Base-by-base conservation (phyloP, 2,329 filamentous ascomycete genomes). In the Magnaporthiopsis poae region DNA sequence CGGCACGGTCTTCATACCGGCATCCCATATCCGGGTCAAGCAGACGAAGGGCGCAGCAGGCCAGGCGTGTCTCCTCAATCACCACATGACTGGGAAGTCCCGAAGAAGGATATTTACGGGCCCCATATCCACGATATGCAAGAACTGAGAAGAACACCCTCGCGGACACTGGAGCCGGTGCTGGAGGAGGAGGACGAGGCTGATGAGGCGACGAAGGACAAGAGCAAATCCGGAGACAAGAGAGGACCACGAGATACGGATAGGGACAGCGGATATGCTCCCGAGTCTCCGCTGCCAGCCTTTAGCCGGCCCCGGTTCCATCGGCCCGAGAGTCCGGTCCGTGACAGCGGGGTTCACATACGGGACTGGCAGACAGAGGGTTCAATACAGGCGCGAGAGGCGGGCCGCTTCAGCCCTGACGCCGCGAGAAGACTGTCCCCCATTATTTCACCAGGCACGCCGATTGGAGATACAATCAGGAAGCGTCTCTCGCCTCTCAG, bases 281-380 rank as follows among this genome's bases (percentile, higher is more conserved):
- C 79, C 5, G 81, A 78, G 62, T 81, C 82, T 2, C 79, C 83
- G 18, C 76, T 75, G 60, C 73, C 77, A 59, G 75, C 5, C 59
- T 62, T 76, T 65, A 74, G 73, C 66, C 79, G 74, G 69, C 73
- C 74, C 64, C 67, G 71, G 0, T 69, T 73, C 18, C 74, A 75
- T 15, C 74, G 59, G 25, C 27, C 78, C 27, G 75, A 78, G 36
- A 71, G 33, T 29, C 64, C 29, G 39, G 75, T 78, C 63, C 80
- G 82, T 61, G 85, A 88, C 71, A 87, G 85, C 73, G 84, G 83
- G 33, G 80, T 86, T 36, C 82, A 86, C 70, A 76, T 85, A 61
- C 80, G 79, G 29, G 82, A 85, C 60, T 78, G 76, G 77, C 69
- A 31, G 31, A 31, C 73, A n/a, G 80, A 80, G 52, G 70, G 64